Evolutionary conservation across 2,329 filamentous ascomycete genomes (phyloP).

Genomic region (Xylariales sp.): DNA sequence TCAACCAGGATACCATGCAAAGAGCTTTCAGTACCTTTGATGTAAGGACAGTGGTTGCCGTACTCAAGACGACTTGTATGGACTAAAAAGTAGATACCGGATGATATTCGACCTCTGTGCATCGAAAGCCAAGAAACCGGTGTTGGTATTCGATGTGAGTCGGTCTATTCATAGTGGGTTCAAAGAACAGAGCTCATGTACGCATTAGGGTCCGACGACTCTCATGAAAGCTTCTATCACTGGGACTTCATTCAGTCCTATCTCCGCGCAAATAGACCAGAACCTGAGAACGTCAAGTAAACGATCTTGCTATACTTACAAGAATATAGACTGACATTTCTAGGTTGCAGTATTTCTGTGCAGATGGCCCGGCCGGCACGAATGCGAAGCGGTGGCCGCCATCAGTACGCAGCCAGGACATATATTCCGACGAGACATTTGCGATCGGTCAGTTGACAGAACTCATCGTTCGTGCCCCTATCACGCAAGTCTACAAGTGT

Average conservation of each 20-base stretch:
- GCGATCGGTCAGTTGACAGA: slow-evolving; percentile 59
- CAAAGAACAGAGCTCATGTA: no score
- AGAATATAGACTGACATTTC: not conserved
- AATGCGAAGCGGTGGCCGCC: slow-evolving; percentile 44
- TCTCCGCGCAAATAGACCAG: slow-evolving; percentile 27
- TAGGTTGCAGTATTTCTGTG: slow-evolving; percentile 21
- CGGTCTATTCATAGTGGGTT: no score
- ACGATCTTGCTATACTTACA: slow-evolving; percentile 9
- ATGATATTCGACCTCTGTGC: slow-evolving; percentile 32
- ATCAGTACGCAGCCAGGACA: slow-evolving; percentile 52
- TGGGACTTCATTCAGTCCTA: slow-evolving; percentile 57
- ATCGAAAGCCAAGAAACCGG: slow-evolving; percentile 30
- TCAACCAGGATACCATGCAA: slow-evolving; percentile 67
- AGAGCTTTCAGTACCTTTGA: slow-evolving; percentile 63
- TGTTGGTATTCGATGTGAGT: slow-evolving; percentile 45
- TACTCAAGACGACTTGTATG: not conserved
- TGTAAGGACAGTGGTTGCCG: slow-evolving; percentile 32
- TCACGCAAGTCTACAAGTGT: not conserved
- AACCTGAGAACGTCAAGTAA: slow-evolving; percentile 29
- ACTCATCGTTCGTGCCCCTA: slow-evolving; percentile 46
- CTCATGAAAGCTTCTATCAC: slow-evolving; percentile 63
- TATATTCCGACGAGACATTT: slow-evolving; percentile 50
- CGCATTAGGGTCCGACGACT: slow-evolving; percentile 61
- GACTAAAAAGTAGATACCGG: slow-evolving; percentile 36
- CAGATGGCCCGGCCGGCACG: slow-evolving; percentile 26